These are phyloP conservation scores for Cyclotella choctawhatcheeana DNA, from an alignment of 108 stramenopile genomes.

Conservation along the genomic window DNA sequence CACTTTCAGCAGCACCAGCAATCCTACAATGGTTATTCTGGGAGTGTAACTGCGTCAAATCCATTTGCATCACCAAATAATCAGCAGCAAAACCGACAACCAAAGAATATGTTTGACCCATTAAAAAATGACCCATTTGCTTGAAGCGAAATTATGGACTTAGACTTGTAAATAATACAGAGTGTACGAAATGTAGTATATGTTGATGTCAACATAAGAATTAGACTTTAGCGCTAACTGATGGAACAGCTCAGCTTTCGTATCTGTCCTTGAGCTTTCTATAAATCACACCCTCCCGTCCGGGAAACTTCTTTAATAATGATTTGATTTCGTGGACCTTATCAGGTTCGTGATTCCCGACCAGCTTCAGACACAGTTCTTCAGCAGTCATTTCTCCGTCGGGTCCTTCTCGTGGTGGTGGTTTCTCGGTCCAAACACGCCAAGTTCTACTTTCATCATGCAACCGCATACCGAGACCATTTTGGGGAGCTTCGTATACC, in stretches of 20 bases:
- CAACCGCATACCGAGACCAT: constrained; percentile 69
- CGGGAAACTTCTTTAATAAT: constrained; percentile 72
- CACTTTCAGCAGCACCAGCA: neutral
- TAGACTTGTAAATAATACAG: no score
- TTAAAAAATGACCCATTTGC: no score
- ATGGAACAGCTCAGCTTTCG: constrained; percentile 1
- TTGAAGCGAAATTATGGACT: no score
- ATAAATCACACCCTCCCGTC: constrained; percentile 74
- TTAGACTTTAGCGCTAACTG: no score
- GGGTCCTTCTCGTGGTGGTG: constrained; percentile 38
- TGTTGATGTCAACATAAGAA: no score
- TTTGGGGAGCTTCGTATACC: constrained; percentile 68
- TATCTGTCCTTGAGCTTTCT: constrained; percentile 75
- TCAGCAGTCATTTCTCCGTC: constrained; percentile 41
- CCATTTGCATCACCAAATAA: no score
- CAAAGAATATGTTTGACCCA: no score
- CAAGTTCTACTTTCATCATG: constrained; percentile 87
- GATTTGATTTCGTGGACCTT: constrained; percentile 69
- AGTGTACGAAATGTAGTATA: no score
- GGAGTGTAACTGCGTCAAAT: no score
- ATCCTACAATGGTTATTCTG: neutral
- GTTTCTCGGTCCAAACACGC: constrained; percentile 80
- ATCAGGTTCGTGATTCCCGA: constrained; percentile 67
- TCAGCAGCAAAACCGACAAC: no score
- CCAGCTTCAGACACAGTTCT: constrained; percentile 69